Evolutionary conservation across 176 grass and related monocot genomes (phyloP).

Genomic region (Oryza brachyantha): DNA sequence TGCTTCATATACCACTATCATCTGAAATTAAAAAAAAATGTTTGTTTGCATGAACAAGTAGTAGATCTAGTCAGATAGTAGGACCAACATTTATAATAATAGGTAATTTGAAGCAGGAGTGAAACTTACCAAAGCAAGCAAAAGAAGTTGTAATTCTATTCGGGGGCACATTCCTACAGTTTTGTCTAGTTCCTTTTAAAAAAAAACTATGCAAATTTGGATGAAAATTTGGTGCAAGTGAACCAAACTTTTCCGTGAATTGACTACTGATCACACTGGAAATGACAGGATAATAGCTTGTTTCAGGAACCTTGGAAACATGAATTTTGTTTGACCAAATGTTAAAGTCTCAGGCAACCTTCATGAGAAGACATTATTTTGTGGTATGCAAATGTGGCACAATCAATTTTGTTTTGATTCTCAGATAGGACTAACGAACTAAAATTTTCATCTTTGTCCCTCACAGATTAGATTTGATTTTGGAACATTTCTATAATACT

Average conservation of each 20-base stretch:
- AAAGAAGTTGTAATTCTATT: not conserved
- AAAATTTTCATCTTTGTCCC: not conserved
- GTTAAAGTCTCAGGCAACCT: not conserved
- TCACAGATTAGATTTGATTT: not conserved
- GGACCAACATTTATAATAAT: not conserved
- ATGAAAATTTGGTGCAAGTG: not conserved
- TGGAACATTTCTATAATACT: not conserved
- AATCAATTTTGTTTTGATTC: not conserved
- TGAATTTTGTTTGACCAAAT: not conserved
- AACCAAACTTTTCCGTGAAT: not conserved
- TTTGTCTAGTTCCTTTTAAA: not conserved
- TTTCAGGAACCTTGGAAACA: not conserved
- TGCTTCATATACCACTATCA: not conserved
- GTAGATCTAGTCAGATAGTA: not conserved
- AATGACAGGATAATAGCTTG: not conserved
- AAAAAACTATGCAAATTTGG: not conserved
- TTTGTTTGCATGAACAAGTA: not conserved
- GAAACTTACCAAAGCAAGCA: not conserved
- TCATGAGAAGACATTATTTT: not conserved
- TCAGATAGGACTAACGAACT: not conserved
- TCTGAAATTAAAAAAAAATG: not conserved
- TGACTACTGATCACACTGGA: not conserved
- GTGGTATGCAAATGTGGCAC: not conserved
- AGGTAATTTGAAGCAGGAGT: not conserved
- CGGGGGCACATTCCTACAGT: not conserved